Base-by-base conservation (phyloP, 495 filamentous ascomycete genomes). In the Evernia prunastri region DNA sequence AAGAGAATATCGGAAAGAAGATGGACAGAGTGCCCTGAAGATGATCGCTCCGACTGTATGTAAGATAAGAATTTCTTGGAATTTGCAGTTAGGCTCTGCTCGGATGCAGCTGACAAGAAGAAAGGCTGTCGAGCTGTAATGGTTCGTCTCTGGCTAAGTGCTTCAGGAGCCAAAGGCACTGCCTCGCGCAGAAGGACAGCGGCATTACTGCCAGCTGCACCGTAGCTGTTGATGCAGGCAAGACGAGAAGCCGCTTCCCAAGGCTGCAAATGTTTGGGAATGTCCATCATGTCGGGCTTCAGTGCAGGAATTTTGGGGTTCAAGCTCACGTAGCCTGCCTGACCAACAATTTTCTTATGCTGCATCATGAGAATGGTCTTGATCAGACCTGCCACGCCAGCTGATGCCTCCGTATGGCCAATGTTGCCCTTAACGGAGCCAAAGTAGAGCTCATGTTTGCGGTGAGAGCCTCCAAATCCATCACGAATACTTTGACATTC, bases 141-240 rank as follows among this genome's bases (percentile, higher is more conserved):
- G n/a, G n/a, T n/a, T n/a, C n/a, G n/a, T n/a, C n/a, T n/a, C n/a
- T n/a, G n/a, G n/a, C n/a, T n/a, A n/a, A n/a, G n/a, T 59, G 58
- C 13, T n/a, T 18, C 1, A 23, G 42, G 58, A 23, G 12, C 56
- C 39, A 35, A 53, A 37, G 20, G 33, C 56, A 53, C 13, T 59
- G 45, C 53, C 49, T 58, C 72, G 63, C 0, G 60, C 60, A 81
- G 66, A 11, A 84, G 58, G 54, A 82, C 66, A 0, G 79, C 74
- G 36, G 75, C 74, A 66, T 79, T 84, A 47, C 70, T 75, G 3
- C 81, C 80, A 0, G 77, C 73, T 1, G 80, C 81, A 10, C 81
- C 81, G 51, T 84, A 84, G 61, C 77, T 82, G 64, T 79, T 82
- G 66, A 69, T 47, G 42, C 47, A 65, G 23, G 43, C 63, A 25